Percentiles rank a stretch among this genome's conserved stretches.
These are phyloP conservation scores for Saturnispora zaruensis DNA, from an alignment of 805 yeast species.

Conservation along the genomic window DNA sequence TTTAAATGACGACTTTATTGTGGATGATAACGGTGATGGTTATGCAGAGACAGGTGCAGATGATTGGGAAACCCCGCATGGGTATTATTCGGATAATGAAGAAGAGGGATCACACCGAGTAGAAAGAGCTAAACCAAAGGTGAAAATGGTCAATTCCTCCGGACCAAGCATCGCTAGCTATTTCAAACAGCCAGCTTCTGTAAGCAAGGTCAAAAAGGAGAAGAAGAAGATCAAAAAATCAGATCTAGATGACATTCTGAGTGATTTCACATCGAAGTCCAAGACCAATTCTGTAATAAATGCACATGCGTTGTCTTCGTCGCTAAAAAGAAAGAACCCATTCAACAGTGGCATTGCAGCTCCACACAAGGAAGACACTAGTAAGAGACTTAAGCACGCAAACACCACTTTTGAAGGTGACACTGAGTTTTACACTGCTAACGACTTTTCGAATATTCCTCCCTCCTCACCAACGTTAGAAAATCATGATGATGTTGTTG, in stretches of 20 bases:
- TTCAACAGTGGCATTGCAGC: slow-evolving; percentile 17
- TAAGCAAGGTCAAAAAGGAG: slow-evolving; percentile 10
- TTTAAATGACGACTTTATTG: slow-evolving; percentile 85
- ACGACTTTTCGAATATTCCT: slow-evolving; percentile 18
- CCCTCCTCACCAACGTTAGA: slow-evolving; percentile 28
- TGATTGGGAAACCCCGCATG: slow-evolving; percentile 64
- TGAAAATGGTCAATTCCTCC: slow-evolving; percentile 16
- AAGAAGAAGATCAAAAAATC: slow-evolving; percentile 31
- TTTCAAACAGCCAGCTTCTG: slow-evolving; percentile 31
- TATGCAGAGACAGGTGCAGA: slow-evolving; percentile 91
- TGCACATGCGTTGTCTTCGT: not conserved
- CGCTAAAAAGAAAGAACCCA: slow-evolving; percentile 19
- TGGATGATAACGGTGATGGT: slow-evolving; percentile 89
- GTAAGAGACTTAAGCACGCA: not conserved
- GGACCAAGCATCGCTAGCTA: slow-evolving; percentile 23
- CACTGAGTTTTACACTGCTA: slow-evolving; percentile 16
- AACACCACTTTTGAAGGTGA: slow-evolving; percentile 16
- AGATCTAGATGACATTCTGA: slow-evolving; percentile 59
- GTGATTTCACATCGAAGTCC: slow-evolving; percentile 37
- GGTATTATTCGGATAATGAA: slow-evolving; percentile 51
- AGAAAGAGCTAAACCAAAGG: slow-evolving; percentile 28
- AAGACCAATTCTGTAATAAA: slow-evolving; percentile 6
- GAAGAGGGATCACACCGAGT: slow-evolving; percentile 25
- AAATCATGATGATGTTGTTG: not conserved
- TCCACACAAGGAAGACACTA: not conserved